Evolutionary conservation across 2,329 filamentous ascomycete genomes (phyloP).

Genomic region (Aspergillus eucalypticola): DNA sequence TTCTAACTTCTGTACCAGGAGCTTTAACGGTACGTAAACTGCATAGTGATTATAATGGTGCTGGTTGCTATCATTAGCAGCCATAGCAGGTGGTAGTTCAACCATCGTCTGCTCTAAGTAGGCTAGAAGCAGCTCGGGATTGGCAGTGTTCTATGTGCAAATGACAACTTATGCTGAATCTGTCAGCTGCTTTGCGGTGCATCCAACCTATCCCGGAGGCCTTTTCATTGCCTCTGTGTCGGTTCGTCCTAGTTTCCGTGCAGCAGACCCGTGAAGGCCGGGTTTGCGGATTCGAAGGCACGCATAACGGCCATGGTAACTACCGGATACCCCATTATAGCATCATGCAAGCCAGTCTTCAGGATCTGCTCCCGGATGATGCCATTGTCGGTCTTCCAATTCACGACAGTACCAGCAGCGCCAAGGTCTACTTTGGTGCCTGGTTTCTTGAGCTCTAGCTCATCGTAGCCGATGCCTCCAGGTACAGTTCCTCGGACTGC

Average conservation of each 20-base stretch:
- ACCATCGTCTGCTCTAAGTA: background rate
- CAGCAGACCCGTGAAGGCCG: background rate
- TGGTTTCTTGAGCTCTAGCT: background rate
- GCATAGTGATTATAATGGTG: background rate
- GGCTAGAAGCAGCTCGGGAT: too few species aligned
- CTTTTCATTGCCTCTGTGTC: too few species aligned
- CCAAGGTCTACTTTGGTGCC: slow-evolving; percentile 3
- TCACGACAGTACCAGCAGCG: slow-evolving; percentile 6
- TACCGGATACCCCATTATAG: slow-evolving; percentile 11
- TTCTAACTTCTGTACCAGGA: background rate
- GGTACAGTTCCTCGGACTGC: slow-evolving; percentile 2
- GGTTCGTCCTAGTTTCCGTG: too few species aligned
- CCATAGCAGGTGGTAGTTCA: background rate
- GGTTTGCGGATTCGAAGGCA: slow-evolving; percentile 1
- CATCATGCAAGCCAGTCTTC: slow-evolving; percentile 13
- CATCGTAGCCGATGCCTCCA: background rate
- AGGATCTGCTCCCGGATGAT: slow-evolving; percentile 12
- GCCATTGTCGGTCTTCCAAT: slow-evolving; percentile 9
- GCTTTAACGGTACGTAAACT: too few species aligned
- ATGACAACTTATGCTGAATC: too few species aligned
- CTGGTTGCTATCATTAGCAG: background rate
- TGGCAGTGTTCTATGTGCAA: too few species aligned
- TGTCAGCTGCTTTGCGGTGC: too few species aligned
- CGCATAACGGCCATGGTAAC: slow-evolving; percentile 16
- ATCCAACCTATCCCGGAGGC: too few species aligned